These are phyloP conservation scores for Heracleum sosnowskyi DNA, from an alignment of 129 eudicot species.

Conservation along the genomic window DNA sequence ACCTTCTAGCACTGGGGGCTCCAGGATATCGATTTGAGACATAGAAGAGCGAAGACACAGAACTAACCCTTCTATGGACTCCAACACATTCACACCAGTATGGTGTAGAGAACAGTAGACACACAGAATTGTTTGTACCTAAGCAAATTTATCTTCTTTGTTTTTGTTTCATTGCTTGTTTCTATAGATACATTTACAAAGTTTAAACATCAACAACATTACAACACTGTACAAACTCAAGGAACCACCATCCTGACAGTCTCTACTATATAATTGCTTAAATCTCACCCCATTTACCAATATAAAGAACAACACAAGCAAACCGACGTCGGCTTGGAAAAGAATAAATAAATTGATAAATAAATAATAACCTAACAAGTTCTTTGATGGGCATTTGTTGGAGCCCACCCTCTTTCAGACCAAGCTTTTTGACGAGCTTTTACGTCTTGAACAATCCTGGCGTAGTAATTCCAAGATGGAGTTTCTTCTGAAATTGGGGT, in stretches of 20 bases:
- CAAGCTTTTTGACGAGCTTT: background rate
- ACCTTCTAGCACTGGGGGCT: too few relatives aligned
- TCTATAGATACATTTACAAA: background rate
- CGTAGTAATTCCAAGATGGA: slow-evolving; percentile 63
- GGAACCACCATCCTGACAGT: background rate
- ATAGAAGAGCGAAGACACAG: background rate
- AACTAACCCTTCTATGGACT: background rate
- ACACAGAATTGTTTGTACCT: background rate
- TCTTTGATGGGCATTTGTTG: background rate
- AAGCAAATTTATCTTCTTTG: background rate
- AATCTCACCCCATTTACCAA: background rate
- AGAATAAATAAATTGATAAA: background rate
- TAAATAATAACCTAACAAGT: background rate
- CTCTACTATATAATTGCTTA: background rate
- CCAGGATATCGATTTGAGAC: too few relatives aligned
- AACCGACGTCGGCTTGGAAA: background rate
- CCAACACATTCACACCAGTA: background rate
- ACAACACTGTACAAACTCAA: background rate
- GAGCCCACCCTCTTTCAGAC: background rate
- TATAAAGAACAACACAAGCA: background rate
- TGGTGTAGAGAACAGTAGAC: background rate
- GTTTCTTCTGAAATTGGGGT: slow-evolving; percentile 49
- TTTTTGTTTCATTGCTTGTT: background rate
- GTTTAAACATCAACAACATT: background rate
- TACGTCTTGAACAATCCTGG: slow-evolving; percentile 17